These are phyloP conservation scores for Plenodomus tracheiphilus DNA, from an alignment of 2,329 filamentous ascomycete genomes.

Conservation along the genomic window DNA sequence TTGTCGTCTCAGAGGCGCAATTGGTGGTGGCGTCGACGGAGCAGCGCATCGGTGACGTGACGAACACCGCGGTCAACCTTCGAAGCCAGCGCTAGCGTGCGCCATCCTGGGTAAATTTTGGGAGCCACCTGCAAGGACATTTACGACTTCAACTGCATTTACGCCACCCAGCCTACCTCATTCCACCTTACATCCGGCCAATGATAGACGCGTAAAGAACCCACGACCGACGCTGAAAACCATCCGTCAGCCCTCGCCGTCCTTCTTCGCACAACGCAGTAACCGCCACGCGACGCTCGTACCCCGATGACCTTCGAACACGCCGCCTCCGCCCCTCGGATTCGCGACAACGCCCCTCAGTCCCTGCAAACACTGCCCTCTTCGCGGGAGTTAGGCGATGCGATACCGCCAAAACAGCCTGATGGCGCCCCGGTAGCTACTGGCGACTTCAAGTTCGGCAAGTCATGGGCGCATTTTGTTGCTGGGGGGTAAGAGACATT, in stretches of 20 bases:
- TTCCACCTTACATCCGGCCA: constrained; percentile 3
- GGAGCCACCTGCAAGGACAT: constrained; percentile 3
- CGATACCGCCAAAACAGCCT: constrained; percentile 51
- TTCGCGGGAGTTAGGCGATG: constrained; percentile 65
- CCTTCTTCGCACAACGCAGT: not conserved
- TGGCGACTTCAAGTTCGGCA: constrained; percentile 54
- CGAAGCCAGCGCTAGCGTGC: constrained; percentile 20
- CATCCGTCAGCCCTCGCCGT: constrained; percentile 3
- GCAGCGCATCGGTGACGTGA: constrained; percentile 19
- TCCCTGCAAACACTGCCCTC: constrained; percentile 34
- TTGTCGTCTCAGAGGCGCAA: constrained; percentile 4
- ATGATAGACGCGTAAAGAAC: constrained; percentile 1
- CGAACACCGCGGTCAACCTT: constrained; percentile 9
- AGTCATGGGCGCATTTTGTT: constrained; percentile 90
- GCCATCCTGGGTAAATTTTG: constrained; percentile 22
- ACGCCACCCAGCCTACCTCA: no score
- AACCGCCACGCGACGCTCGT: constrained; percentile 12
- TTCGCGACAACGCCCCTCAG: constrained; percentile 30
- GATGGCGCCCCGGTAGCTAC: constrained; percentile 45
- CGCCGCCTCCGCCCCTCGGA: constrained; percentile 34
- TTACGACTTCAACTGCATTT: no score
- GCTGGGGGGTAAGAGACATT: constrained; percentile 72
- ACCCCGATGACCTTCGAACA: constrained; percentile 43
- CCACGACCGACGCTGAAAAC: not conserved
- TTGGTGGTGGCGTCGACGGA: constrained; percentile 8